Base-by-base conservation (phyloP, 257 asterid species). In the Mentha longifolia region DNA sequence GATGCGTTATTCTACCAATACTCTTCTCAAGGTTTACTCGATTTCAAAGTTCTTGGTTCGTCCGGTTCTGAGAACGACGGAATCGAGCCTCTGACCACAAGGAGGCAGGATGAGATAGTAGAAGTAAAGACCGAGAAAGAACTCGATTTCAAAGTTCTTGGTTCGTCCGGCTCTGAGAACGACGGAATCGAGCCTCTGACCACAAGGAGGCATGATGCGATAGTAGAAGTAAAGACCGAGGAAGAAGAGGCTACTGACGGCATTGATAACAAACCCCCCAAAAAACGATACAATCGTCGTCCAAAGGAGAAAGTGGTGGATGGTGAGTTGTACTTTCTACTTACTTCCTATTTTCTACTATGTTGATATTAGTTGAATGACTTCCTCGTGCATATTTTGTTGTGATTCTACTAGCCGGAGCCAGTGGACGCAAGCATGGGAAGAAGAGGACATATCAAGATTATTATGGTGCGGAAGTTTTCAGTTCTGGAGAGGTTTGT, bases 381-480 rank as follows among this genome's bases (percentile, higher is more conserved):
- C 15, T 37, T 10, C 7, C 39, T 11, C 9, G 15, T 33, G 19
- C 20, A 6, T 28, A 9, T 30, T 2, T 11, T 3, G 37, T 12
- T 11, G 25, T 61, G 30, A 22, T 35, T 31, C 11, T 10, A 11
- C 7, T 17, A 51, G 64, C 8, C 60, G 56, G 45, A 57, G 14
- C 6, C 0, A 50, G 8, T 41, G 15, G 3, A 70, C 41, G 30
- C 37, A 56, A 13, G 19, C 28, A 7, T n/a, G 35, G 31, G 37
- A 45, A 12, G 31, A 75, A 19, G 51, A 61, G 5, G 61, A 68
- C n/a, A 12, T 20, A n/a, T 33, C 7, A 30, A 14, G 80, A 70
- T 55, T 50, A 52, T n/a, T 77, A 60, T 9, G 76, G 78, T 16
- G 13, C 6, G 1, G 76, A 71, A 3, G 15, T 81, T 57, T 81